Conservation (phyloP, 1,284 basidiomycete species). For the Chalciporus sp. region DNA sequence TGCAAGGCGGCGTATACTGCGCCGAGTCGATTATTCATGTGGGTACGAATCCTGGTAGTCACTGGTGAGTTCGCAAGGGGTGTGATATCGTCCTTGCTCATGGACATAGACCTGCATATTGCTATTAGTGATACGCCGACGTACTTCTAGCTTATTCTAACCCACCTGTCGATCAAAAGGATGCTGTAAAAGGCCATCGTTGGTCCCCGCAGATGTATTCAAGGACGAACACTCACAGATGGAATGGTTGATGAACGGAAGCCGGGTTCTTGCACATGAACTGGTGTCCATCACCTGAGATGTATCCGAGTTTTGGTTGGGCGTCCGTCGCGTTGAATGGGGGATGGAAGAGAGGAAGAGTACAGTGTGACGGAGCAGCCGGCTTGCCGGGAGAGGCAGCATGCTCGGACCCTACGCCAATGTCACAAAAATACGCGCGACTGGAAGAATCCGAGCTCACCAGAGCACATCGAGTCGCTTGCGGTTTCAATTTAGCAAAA, state of each 20-base stretch:
- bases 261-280: conserved; percentile 58
- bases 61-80: conserved; percentile 46
- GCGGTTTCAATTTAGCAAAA: not conserved
- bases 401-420: conserved; percentile 40
- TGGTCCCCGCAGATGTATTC: too few relatives aligned
- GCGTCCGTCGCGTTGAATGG: conserved; percentile 31
- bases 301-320: conserved; percentile 46
- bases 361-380: conserved; percentile 53
- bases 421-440: not conserved
- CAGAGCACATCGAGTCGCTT: conserved; percentile 49
- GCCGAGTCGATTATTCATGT: conserved; percentile 54
- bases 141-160: not conserved
- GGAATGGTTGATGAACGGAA: conserved; percentile 53
- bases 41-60: conserved; percentile 34
- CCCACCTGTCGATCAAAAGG: conserved; percentile 53
- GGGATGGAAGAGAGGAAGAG: conserved; percentile 54
- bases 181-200: conserved; percentile 37
- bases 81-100: conserved; percentile 41
- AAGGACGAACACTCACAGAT: conserved; percentile 20
- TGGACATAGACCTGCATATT: conserved; percentile 49
- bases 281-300: conserved; percentile 50
- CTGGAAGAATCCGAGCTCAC: conserved; percentile 27
- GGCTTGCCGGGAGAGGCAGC: conserved; percentile 41
- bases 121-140: not conserved
- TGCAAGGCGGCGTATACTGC: conserved; percentile 56